These are phyloP conservation scores for Paspalum vaginatum DNA, from an alignment of 176 grass and related monocot species.

Conservation along the genomic window DNA sequence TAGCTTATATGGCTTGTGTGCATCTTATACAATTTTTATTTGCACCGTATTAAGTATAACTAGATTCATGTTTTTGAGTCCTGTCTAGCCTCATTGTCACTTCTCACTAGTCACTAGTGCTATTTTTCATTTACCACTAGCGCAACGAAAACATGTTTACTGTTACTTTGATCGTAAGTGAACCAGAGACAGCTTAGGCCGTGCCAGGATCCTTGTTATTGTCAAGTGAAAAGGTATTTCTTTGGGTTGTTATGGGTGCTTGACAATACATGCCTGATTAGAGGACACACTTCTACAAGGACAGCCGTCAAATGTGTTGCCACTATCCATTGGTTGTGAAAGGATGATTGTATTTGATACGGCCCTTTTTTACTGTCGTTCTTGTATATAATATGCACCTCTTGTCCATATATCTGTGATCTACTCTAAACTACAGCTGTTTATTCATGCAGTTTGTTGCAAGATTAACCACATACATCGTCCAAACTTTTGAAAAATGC, in stretches of 20 bases:
- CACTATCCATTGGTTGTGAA: not conserved
- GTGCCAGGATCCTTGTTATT: conserved; percentile 1
- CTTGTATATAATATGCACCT: conserved; percentile 29
- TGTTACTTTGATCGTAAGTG: conserved; percentile 25
- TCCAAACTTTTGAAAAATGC: conserved; percentile 81
- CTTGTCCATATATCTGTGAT: conserved; percentile 28
- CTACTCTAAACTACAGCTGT: conserved; percentile 39
- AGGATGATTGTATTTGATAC: not conserved
- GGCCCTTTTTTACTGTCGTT: conserved; percentile 22
- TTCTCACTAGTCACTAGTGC: not conserved
- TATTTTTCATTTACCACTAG: conserved; percentile 7
- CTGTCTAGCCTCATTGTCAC: conserved; percentile 13
- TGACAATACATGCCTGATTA: conserved; percentile 3
- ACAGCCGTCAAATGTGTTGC: conserved; percentile 23
- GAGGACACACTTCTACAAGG: not conserved
- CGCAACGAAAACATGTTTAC: conserved; percentile 8
- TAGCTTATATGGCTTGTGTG: not conserved
- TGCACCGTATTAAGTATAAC: conserved; percentile 8
- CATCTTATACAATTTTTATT: conserved; percentile 11
- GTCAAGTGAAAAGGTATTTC: not conserved
- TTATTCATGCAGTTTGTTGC: conserved; percentile 70
- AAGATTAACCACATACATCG: conserved; percentile 79
- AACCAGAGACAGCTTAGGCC: conserved; percentile 28
- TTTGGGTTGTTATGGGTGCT: not conserved
- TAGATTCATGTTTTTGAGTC: conserved; percentile 12